phyloP scores from a whole-genome alignment of 1,139 yeast species.

The Yamadazyma kanchanaburiensis region DNA sequence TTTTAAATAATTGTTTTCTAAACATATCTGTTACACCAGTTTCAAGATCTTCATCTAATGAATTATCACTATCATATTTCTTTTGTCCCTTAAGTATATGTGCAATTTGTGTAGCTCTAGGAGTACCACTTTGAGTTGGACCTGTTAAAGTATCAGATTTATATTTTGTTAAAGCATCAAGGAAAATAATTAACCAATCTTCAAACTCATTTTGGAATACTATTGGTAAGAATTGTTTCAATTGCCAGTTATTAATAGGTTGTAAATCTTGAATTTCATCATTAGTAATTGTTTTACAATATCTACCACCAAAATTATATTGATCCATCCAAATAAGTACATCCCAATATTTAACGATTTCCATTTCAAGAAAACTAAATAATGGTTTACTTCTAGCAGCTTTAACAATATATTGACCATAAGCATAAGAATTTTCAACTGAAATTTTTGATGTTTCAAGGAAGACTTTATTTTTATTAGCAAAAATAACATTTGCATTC shows the following conservation, averaged over 20 bases:
- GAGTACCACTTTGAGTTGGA: slow-evolving; percentile 43
- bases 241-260: slow-evolving; percentile 77
- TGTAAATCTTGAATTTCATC: slow-evolving; percentile 56
- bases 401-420: slow-evolving; percentile 82
- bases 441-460: slow-evolving; percentile 68
- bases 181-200: slow-evolving; percentile 77
- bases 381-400: slow-evolving; percentile 79
- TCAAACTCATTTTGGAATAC: slow-evolving; percentile 79
- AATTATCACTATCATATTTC: slow-evolving; percentile 29
- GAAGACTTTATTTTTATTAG: slow-evolving; percentile 72
- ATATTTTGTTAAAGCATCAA: slow-evolving; percentile 64
- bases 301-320: slow-evolving; percentile 81
- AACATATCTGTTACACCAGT: slow-evolving; percentile 49
- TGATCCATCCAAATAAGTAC: slow-evolving; percentile 92
- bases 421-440: slow-evolving; percentile 88
- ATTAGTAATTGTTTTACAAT: slow-evolving; percentile 56
- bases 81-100: slow-evolving; percentile 48
- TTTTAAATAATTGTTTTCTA: slow-evolving; percentile 60
- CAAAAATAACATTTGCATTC: slow-evolving; percentile 78
- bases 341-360: slow-evolving; percentile 84
- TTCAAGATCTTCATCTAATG: slow-evolving; percentile 21
- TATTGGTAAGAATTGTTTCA: slow-evolving; percentile 69
- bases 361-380: slow-evolving; percentile 77
- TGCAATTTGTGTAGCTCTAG: slow-evolving; percentile 64
- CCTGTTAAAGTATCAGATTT: slow-evolving; percentile 43